phyloP scores from a whole-genome alignment of 2,329 filamentous ascomycete genomes.

The Epichloe aotearoae region DNA sequence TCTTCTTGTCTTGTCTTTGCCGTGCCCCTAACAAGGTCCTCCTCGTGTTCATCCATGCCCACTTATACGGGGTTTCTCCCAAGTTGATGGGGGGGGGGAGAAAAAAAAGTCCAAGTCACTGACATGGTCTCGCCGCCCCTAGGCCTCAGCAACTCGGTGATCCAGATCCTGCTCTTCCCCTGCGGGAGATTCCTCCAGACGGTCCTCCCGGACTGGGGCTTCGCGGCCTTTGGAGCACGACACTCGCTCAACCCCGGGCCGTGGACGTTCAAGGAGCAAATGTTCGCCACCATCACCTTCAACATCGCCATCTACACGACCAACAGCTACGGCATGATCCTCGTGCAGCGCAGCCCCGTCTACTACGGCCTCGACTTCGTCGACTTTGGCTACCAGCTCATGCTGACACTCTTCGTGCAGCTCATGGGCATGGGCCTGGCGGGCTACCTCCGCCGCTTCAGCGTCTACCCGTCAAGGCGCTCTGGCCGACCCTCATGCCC shows the following conservation, averaged over 20 bases:
- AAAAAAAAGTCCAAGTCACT: background rate
- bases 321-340: conserved; percentile 34
- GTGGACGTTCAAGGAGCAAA: conserved; percentile 47
- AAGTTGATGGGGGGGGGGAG: too few species aligned
- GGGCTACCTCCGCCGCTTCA: conserved; percentile 33
- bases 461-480: conserved; percentile 35
- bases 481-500: conserved; percentile 38
- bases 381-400: conserved; percentile 31
- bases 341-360: conserved; percentile 30
- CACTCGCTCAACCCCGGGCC: conserved; percentile 38
- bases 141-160: conserved; percentile 22
- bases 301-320: conserved; percentile 35
- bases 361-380: conserved; percentile 28
- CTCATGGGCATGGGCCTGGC: conserved; percentile 43
- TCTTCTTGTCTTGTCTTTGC: too few species aligned
- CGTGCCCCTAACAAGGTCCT: too few species aligned
- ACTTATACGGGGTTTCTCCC: too few species aligned
- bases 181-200: conserved; percentile 27
- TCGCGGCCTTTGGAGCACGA: conserved; percentile 27
- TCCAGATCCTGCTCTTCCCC: conserved; percentile 28
- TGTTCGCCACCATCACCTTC: conserved; percentile 45
- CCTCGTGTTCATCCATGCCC: too few species aligned
- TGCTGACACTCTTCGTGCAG: conserved; percentile 33
- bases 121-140: background rate
- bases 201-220: conserved; percentile 29